Evolutionary conservation across 1,284 basidiomycete species (phyloP), one percentile per base, ranked within the genome.

Genomic region (Stygiomarasmius scandens): DNA sequence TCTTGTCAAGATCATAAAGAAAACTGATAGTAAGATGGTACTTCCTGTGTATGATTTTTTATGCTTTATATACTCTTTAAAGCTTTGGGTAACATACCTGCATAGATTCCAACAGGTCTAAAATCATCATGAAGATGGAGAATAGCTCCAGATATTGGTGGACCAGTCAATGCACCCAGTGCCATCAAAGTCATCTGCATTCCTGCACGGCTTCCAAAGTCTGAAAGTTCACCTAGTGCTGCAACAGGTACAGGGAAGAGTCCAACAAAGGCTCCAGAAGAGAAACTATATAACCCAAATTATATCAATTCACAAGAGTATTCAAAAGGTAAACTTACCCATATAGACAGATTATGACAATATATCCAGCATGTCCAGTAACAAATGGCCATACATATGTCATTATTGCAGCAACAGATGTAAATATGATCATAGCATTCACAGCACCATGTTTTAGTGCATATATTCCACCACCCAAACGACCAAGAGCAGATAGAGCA

Each of bases 91-190:
- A 10, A 23, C 46, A 23, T 47, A 46, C 52, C 52, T 54, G 52
- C 41, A 46, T 27, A 54, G 2, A 54, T 43, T 22, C 52, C 52
- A 29, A 54, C 52, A 24, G 32, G 27, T 22, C 38, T 25, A 22
- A 54, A 54, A 19, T 29, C 25, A n/a, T 22, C 11, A 25, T 16
- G 16, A 3, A 8, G 20, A 23, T 32, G 23, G 24, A 44, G 52
- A 44, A 54, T 54, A 32, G 52, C 52, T 1, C 52, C 52, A 11
- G 52, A 54, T 32, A 54, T 54, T 32, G 52, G 52, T 14, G 52
- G 52, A 19, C 52, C 52, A 46, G 44, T 23, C 23, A 54, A 41
- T 24, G 52, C 23, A 46, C 52, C 52, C 6, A 54, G 27, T 10
- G 52, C 41, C 41, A 54, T 23, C 19, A 54, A 12, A 45, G 52